These are phyloP conservation scores for Psidium guajava DNA, from an alignment of 345 rosid genomes.

Conservation along the genomic window DNA sequence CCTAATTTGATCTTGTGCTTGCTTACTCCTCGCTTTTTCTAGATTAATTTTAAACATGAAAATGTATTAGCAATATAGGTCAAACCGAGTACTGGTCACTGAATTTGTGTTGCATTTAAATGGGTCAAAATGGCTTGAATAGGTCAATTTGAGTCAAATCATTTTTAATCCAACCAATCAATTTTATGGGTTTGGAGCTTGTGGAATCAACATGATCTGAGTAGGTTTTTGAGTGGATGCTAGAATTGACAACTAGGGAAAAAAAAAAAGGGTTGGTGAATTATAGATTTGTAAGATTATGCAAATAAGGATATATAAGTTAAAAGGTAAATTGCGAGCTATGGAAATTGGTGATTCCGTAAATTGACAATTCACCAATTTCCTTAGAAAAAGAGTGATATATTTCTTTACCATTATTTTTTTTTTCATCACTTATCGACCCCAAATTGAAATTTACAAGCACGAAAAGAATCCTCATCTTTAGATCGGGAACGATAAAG, in stretches of 20 bases:
- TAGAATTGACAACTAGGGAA: too few relatives aligned
- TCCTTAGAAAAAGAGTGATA: background rate
- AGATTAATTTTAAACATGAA: too few relatives aligned
- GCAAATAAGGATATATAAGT: background rate
- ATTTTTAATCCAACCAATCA: too few relatives aligned
- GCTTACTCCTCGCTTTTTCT: too few relatives aligned
- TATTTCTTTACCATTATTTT: background rate
- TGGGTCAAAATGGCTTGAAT: too few relatives aligned
- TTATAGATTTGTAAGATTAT: background rate
- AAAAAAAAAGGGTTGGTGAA: background rate
- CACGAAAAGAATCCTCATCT: background rate
- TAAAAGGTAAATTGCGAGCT: background rate
- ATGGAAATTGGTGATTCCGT: background rate
- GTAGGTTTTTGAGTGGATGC: background rate
- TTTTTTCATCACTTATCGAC: background rate
- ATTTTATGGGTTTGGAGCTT: too few relatives aligned
- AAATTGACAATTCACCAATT: background rate
- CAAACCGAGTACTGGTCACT: too few relatives aligned
- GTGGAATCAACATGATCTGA: background rate
- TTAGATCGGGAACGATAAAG: too few relatives aligned
- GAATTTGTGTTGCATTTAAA: too few relatives aligned
- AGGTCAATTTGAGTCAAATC: too few relatives aligned
- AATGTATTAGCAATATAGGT: too few relatives aligned
- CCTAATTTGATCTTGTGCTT: too few relatives aligned
- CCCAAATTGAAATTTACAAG: background rate